These are phyloP conservation scores for Fusarium sp. DNA, from an alignment of 2,329 filamentous ascomycete genomes.

Conservation along the genomic window DNA sequence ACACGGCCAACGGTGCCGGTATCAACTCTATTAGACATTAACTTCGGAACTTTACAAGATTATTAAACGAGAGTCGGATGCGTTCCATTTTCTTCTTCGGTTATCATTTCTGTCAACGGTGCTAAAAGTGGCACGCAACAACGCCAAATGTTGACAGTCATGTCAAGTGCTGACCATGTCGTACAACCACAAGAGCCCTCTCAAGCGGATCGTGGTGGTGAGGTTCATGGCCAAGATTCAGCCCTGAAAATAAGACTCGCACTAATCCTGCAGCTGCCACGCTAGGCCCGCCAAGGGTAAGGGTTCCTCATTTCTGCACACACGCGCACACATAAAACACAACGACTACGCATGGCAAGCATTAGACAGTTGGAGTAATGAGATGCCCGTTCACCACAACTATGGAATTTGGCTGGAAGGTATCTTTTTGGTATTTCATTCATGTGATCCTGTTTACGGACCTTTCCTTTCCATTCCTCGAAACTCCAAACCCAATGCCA, in stretches of 20 bases:
- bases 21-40: constrained; percentile 1
- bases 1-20: neutral
- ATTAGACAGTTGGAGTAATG: constrained; percentile 32
- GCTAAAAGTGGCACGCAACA: neutral
- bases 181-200: neutral
- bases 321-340: neutral
- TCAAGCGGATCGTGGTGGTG: neutral
- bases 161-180: neutral
- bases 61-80: neutral
- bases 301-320: neutral
- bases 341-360: constrained; percentile 3
- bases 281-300: neutral
- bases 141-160: neutral
- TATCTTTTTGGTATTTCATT: constrained; percentile 49
- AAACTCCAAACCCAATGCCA: constrained; percentile 52
- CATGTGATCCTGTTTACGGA: constrained; percentile 47
- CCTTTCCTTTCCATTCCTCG: constrained; percentile 47
- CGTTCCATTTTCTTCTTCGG: neutral
- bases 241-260: neutral
- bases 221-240: neutral
- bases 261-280: neutral
- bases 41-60: neutral
- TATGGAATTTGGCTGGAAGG: constrained; percentile 45
- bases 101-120: neutral
- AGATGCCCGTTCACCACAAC: constrained; percentile 43